Evolutionary conservation across 1,139 yeast genomes (phyloP).

Genomic region (Blastobotrys aristatus): DNA sequence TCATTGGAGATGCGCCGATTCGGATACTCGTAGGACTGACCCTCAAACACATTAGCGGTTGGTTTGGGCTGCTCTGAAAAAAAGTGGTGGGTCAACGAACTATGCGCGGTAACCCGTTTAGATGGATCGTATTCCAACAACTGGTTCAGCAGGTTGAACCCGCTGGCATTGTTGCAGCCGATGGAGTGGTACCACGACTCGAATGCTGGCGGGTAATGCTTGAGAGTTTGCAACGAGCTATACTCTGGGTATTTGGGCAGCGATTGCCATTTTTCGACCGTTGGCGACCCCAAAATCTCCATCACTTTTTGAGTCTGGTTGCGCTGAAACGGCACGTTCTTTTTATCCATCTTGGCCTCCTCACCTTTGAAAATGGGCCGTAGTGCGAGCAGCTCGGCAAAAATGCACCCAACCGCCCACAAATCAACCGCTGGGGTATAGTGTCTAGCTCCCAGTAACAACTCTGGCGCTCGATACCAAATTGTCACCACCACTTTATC

Average conservation of each 20-base stretch:
- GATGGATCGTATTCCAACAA: slow-evolving; percentile 81
- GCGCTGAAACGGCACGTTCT: slow-evolving; percentile 88
- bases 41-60: slow-evolving; percentile 45
- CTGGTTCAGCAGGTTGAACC: slow-evolving; percentile 58
- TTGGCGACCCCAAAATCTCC: slow-evolving; percentile 89
- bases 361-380: slow-evolving; percentile 97
- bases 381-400: slow-evolving; percentile 83
- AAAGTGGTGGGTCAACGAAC: slow-evolving; percentile 70
- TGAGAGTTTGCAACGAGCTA: slow-evolving; percentile 58
- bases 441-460: slow-evolving; percentile 84
- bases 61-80: slow-evolving; percentile 64
- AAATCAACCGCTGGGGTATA: slow-evolving; percentile 92
- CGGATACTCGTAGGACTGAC: slow-evolving; percentile 37
- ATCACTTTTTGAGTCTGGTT: slow-evolving; percentile 86
- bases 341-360: slow-evolving; percentile 93
- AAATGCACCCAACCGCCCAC: slow-evolving; percentile 97
- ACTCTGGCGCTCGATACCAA: slow-evolving; percentile 97
- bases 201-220: slow-evolving; percentile 61
- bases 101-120: slow-evolving; percentile 67
- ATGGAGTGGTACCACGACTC: slow-evolving; percentile 80
- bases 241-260: slow-evolving; percentile 81
- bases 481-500: slow-evolving; percentile 97
- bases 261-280: slow-evolving; percentile 66
- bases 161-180: slow-evolving; percentile 61
- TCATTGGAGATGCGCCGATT: slow-evolving; percentile 38